phyloP scores from a whole-genome alignment of 768 basidiomycete genomes.

The Clathrus columnatus region DNA sequence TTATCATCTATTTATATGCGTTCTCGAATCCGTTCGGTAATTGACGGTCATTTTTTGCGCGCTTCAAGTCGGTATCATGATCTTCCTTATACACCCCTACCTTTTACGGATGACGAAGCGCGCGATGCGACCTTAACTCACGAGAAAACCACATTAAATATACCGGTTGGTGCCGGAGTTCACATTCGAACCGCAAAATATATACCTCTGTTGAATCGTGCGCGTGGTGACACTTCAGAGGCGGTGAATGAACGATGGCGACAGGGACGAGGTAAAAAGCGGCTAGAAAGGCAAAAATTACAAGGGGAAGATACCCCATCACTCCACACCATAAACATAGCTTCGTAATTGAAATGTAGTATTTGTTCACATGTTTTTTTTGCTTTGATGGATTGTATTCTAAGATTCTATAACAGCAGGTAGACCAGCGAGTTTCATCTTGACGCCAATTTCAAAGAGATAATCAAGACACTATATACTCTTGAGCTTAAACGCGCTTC shows the following conservation, averaged over 20 bases:
- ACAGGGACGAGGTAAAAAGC: constrained; percentile 30
- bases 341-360: too few species aligned
- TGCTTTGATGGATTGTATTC: too few species aligned
- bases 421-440: constrained; percentile 62
- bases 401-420: constrained; percentile 32
- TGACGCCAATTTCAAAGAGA: constrained; percentile 80
- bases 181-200: constrained; percentile 56
- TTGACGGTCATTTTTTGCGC: constrained; percentile 57
- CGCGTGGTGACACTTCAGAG: constrained; percentile 61
- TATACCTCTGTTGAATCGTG: constrained; percentile 54
- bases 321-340: neutral
- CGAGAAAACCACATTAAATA: constrained; percentile 29
- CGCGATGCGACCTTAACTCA: constrained; percentile 15
- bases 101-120: constrained; percentile 25
- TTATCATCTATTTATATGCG: constrained; percentile 46
- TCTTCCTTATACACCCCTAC: constrained; percentile 28
- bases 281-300: neutral
- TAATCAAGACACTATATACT: constrained; percentile 71
- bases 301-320: neutral
- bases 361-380: too few species aligned
- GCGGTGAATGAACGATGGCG: constrained; percentile 75
- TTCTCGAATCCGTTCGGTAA: constrained; percentile 53
- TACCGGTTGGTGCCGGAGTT: constrained; percentile 68
- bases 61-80: constrained; percentile 46
- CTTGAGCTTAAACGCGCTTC: constrained; percentile 12